Evolutionary conservation across 2,329 filamentous ascomycete species (phyloP), one percentile per base, ranked within the genome.

Genomic region (Ambrosiella xylebori): DNA sequence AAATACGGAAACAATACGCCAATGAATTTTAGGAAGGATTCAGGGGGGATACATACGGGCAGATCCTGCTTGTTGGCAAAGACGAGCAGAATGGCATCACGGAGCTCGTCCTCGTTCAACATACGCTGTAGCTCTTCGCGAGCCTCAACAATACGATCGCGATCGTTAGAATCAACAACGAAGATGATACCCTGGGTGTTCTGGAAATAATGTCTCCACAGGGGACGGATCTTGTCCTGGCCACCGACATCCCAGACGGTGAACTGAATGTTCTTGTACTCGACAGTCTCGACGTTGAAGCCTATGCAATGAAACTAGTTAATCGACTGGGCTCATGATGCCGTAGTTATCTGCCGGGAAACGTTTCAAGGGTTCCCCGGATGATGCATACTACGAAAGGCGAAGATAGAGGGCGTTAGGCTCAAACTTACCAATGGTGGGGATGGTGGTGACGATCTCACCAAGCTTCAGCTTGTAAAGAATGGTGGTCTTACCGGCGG

Each of bases 1-100:
- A 27, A 27, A 27, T 27, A 27, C 27, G 27, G 27, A 27, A 27
- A 27, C 27, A 2, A 27, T 27, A 27, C 44, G 19, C 47, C 11
- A 35, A 12, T 51, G 47, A 9, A 49, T 3, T 51, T 9, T 35
- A 19, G 47, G 17, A 9, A 51, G 9, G 47, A 51, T 13, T 27
- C 12, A 35, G 19, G 17, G 15, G 45, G 13, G n/a, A 15, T 47
- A 80, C 89, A 73, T 79, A 96, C 93, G 67, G 86, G 85, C 74
- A 97, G 78, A 90, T 98, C 93, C 80, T 98, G 93, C 81, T 98
- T 98, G 84, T 98, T 98, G 75, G 93, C 93, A 70, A 98, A 98
- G 68, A 98, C 91, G 68, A 98, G 77, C 66, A 98, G 82, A 67
- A 96, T 84, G 65, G 93, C 93, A 71, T 98, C 93, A 72, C 91